Conservation (phyloP, 805 yeast genomes). For the Ogataea pini region DNA sequence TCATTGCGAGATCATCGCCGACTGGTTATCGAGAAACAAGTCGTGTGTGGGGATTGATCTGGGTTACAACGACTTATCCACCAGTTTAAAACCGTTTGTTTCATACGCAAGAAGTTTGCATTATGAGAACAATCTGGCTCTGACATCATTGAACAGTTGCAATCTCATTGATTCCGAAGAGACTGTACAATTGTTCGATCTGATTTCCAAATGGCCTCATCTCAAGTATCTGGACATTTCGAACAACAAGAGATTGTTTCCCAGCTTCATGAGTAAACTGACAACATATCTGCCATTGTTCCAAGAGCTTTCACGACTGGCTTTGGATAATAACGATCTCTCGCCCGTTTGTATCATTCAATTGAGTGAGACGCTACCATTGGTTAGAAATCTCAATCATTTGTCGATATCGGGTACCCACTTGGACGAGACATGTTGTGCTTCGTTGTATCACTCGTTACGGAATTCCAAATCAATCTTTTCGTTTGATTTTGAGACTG, state of each 20-base stretch:
- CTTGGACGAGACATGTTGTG: constrained; percentile 58
- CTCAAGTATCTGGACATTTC: constrained; percentile 77
- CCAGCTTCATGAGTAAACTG: constrained; percentile 56
- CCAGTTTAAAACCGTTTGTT: constrained; percentile 39
- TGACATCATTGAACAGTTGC: constrained; percentile 67
- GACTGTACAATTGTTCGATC: constrained; percentile 47
- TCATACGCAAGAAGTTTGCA: constrained; percentile 30
- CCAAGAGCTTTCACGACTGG: constrained; percentile 62
- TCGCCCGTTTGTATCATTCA: constrained; percentile 54
- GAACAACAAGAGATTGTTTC: constrained; percentile 66
- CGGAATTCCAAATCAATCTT: constrained; percentile 64
- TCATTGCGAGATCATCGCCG: constrained; percentile 56
- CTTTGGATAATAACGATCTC: constrained; percentile 68
- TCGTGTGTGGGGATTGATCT: constrained; percentile 72
- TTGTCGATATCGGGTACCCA: constrained; percentile 68
- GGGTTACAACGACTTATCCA: constrained; percentile 73
- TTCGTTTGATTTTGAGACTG: constrained; percentile 67
- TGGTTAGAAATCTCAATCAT: constrained; percentile 65
- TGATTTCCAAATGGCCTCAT: constrained; percentile 53
- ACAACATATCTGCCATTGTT: constrained; percentile 69
- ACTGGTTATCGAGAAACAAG: constrained; percentile 54
- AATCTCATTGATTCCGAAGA: constrained; percentile 54
- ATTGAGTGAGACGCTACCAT: constrained; percentile 67
- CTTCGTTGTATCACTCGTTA: constrained; percentile 70
- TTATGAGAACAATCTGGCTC: constrained; percentile 35